Evolutionary conservation across 352 stramenopile species (phyloP).

Genomic region (Globisporangium middletonii): DNA sequence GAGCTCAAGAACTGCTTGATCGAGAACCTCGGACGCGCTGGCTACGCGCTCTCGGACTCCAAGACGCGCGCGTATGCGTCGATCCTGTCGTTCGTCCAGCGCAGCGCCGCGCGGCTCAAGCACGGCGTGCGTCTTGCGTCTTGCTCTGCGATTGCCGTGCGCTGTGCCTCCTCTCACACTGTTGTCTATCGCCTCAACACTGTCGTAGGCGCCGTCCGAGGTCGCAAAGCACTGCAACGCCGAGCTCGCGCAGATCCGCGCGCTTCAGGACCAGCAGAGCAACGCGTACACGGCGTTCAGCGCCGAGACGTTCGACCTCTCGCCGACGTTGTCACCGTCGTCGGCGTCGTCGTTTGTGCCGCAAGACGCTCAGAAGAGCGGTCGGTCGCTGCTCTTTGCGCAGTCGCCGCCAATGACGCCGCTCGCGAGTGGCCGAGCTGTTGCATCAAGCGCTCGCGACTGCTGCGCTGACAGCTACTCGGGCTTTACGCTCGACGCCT

Average conservation of each 20-base stretch:
- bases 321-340: slow-evolving; percentile 8
- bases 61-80: slow-evolving; percentile 45
- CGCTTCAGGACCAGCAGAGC: slow-evolving; percentile 37
- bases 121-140: slow-evolving; percentile 33
- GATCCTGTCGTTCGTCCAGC: slow-evolving; percentile 59
- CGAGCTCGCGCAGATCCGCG: slow-evolving; percentile 35
- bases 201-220: slow-evolving; percentile 35
- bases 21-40: slow-evolving; percentile 38
- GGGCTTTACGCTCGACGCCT: slow-evolving; percentile 34
- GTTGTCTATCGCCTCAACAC: neutral
- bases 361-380: neutral
- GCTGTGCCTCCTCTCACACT: too few relatives aligned
- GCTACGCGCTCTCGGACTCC: slow-evolving; percentile 51
- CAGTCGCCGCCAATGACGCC: slow-evolving; percentile 11
- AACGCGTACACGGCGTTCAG: slow-evolving; percentile 68
- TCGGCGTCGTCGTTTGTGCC: neutral
- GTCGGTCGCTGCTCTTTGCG: slow-evolving; percentile 33
- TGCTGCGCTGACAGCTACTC: slow-evolving; percentile 33
- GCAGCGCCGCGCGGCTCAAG: slow-evolving; percentile 48
- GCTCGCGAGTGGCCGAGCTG: neutral
- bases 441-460: neutral
- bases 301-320: slow-evolving; percentile 42
- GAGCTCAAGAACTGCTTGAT: slow-evolving; percentile 76
- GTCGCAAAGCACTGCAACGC: slow-evolving; percentile 51
- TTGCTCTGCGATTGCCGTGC: too few relatives aligned